Evolutionary conservation across 495 filamentous ascomycete genomes (phyloP).

Genomic region (Penicillium daleae): DNA sequence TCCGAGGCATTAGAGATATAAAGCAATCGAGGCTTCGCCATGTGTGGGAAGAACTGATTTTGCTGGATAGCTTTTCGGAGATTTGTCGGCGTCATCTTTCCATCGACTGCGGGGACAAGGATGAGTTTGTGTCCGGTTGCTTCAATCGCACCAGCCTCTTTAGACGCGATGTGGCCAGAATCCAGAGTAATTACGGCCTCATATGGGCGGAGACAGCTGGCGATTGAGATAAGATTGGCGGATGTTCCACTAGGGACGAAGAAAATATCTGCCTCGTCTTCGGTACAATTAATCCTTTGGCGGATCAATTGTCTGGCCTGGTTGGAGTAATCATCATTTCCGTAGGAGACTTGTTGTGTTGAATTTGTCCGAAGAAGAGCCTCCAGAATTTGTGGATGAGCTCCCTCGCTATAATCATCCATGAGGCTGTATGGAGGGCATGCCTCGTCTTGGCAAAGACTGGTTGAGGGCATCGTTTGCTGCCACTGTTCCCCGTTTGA

Average conservation of each 20-base stretch:
- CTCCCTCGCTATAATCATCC: constrained; percentile 53
- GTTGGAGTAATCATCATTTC: constrained; percentile 41
- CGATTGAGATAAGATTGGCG: constrained; percentile 49
- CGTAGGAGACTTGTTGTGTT: constrained; percentile 46
- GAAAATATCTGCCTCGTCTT: constrained; percentile 47
- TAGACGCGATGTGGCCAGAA: constrained; percentile 47
- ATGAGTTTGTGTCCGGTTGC: constrained; percentile 52
- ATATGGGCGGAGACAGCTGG: constrained; percentile 47
- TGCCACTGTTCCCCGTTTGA: neutral
- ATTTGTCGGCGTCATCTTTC: constrained; percentile 45
- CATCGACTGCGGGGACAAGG: constrained; percentile 39
- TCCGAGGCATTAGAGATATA: constrained; percentile 52
- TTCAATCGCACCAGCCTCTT: constrained; percentile 51
- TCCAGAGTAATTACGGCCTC: constrained; percentile 49
- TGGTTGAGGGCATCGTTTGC: constrained; percentile 31
- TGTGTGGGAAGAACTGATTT: constrained; percentile 50
- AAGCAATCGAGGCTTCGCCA: constrained; percentile 47
- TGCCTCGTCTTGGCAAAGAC: constrained; percentile 35
- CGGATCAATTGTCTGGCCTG: constrained; percentile 39
- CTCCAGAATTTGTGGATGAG: constrained; percentile 47
- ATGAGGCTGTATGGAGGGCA: constrained; percentile 46
- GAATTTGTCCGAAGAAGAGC: constrained; percentile 44
- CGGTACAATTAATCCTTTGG: constrained; percentile 32
- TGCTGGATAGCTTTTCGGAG: constrained; percentile 40
- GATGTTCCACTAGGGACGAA: constrained; percentile 51